A percentile compares a stretch with the other conserved stretches of the same genome.
Conservation (phyloP, 441 rosid species). For the Erodium chrysanthum region DNA sequence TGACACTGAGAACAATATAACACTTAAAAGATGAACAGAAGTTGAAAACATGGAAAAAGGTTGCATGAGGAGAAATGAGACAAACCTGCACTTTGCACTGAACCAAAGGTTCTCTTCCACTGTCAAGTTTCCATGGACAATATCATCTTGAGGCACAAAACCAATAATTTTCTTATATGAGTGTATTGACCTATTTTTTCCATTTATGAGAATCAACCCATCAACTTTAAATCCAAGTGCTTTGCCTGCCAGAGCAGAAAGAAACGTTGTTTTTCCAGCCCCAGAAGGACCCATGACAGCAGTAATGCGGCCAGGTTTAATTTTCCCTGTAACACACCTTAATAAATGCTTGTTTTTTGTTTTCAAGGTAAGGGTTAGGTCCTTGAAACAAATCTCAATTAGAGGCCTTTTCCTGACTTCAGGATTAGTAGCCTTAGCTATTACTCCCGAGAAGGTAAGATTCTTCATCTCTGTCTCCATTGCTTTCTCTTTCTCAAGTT, state of each 20-base stretch:
- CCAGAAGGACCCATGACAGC: conserved; percentile 99
- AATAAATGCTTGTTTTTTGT: conserved; percentile 72
- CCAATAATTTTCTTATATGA: conserved; percentile 85
- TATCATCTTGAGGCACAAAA: conserved; percentile 94
- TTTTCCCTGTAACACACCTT: conserved; percentile 79
- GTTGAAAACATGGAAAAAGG: too few species aligned
- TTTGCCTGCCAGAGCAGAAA: conserved; percentile 84
- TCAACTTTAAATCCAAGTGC: conserved; percentile 63
- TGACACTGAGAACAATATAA: too few species aligned
- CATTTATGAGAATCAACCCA: conserved; percentile 74
- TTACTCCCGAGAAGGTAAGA: conserved; percentile 86
- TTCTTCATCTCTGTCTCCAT: conserved; percentile 47
- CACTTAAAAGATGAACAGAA: too few species aligned
- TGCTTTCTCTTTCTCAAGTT: conserved; percentile 87
- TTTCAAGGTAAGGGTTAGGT: conserved; percentile 65
- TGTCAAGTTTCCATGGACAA: conserved; percentile 93
- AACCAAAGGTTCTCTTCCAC: conserved; percentile 95
- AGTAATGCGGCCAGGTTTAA: conserved; percentile 79
- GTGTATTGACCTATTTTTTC: conserved; percentile 58
- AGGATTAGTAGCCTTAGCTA: conserved; percentile 65
- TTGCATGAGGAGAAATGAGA: too few species aligned
- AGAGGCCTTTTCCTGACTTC: conserved; percentile 56
- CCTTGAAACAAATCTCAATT: conserved; percentile 75
- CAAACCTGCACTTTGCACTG: conserved; percentile 93
- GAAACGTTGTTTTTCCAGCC: conserved; percentile 95